A percentile compares a stretch with the other conserved stretches of the same genome.
These are phyloP conservation scores for Mycosphaerella arachidis DNA, from an alignment of 2,329 filamentous ascomycete genomes.

Conservation along the genomic window DNA sequence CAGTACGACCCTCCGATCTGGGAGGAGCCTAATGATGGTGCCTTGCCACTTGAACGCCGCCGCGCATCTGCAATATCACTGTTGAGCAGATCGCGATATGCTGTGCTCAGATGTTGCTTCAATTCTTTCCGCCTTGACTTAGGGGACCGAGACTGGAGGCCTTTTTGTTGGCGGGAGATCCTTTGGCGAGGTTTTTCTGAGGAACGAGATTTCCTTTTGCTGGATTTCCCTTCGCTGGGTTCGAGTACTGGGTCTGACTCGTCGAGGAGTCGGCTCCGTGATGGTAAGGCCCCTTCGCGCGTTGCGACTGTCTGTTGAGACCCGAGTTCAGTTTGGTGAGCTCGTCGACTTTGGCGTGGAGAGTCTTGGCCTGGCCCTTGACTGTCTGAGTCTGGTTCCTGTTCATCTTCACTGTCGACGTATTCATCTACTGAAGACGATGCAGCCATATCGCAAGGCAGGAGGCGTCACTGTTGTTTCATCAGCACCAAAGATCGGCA, in stretches of 20 bases:
- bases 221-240: slow-evolving; percentile 8
- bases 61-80: slow-evolving; percentile 50
- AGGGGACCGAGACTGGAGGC: slow-evolving; percentile 8
- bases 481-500: neutral
- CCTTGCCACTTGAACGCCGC: neutral
- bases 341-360: slow-evolving; percentile 9
- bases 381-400: slow-evolving; percentile 7
- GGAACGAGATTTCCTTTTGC: slow-evolving; percentile 9
- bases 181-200: slow-evolving; percentile 8
- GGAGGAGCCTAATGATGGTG: slow-evolving; percentile 32
- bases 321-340: slow-evolving; percentile 7
- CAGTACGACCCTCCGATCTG: slow-evolving; percentile 69
- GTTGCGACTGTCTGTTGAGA: slow-evolving; percentile 10
- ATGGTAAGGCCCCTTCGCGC: slow-evolving; percentile 6
- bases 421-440: slow-evolving; percentile 6
- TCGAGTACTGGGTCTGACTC: slow-evolving; percentile 10
- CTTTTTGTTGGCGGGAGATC: slow-evolving; percentile 6
- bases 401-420: slow-evolving; percentile 10
- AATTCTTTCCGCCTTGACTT: slow-evolving; percentile 10
- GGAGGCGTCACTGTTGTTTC: neutral
- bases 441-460: slow-evolving; percentile 4
- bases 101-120: slow-evolving; percentile 3
- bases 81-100: slow-evolving; percentile 53
- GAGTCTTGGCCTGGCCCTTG: slow-evolving; percentile 9
- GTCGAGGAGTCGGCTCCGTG: slow-evolving; percentile 10